Evolutionary conservation across 352 stramenopile species (phyloP), one percentile per base, ranked within the genome.

Genomic region (Pythium insidiosum): DNA sequence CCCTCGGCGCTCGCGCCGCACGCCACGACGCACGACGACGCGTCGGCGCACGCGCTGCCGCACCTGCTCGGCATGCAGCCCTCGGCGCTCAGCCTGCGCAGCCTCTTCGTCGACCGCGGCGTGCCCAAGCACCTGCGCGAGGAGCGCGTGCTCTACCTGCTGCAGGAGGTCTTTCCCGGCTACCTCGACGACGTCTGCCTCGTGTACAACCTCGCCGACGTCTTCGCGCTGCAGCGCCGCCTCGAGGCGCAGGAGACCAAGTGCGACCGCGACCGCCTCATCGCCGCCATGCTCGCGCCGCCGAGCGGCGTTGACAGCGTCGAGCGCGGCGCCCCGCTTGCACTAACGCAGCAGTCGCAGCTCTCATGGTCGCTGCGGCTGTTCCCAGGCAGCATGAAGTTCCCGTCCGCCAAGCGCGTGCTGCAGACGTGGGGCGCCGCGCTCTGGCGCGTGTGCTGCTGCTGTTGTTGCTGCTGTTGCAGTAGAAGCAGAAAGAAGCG

Each of bases 51-150:
- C 22, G 20, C 39, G 22, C 42, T 53, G 24, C 57, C 63, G 13
- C 76, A 87, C 43, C 60, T 93, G 26, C 80, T 87, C 21, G 79
- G 80, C 38, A 93, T 93, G 80, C 68, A 87, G 46, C 77, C 80
- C 5, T 89, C 77, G 13, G 48, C 64, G 36, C 63, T 93, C 15
- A 90, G 77, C 41, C 65, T 74, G 36, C 67, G 74, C 16, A 87
- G 77, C 23, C 56, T 93, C 10, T 87, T 93, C 48, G 71, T 93
- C n/a, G 63, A 89, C 47, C 73, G 75, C 21, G 73, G 75, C 19
- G 47, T 89, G 28, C 77, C 80, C 28, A 86, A 87, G 58, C 73
- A 67, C 35, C 61, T 93, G 38, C 69, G 71, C 6, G 77, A 90
- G 38, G 74, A 84, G 47, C 77, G 80, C 6, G 63, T 90, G 47